Base-by-base conservation (phyloP, 23 red algal genomes). In the Chondrus crispus region DNA sequence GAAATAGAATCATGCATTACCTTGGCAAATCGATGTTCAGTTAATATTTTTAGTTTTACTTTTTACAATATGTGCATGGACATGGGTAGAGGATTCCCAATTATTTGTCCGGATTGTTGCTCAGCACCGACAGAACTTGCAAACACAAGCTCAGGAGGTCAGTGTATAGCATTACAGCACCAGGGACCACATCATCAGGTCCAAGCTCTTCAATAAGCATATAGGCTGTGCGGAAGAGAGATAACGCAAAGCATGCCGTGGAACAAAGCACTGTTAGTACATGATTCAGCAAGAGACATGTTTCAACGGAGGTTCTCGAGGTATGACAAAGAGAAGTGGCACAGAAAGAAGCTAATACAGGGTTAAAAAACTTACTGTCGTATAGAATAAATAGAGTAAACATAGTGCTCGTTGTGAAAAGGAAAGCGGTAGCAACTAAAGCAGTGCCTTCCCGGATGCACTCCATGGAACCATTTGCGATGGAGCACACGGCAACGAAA, bases 341-440 rank as follows among this genome's bases (percentile, higher is more conserved):
- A 54, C 5, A 39, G 55, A 22, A 82, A 5, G n/a, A n/a, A n/a
- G n/a, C n/a, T n/a, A n/a, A n/a, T n/a, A n/a, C n/a, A n/a, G n/a
- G n/a, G n/a, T 9, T 9, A 38, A 6, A 82, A 20, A 90, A 90
- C 86, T 43, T 93, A 55, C 91, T 96, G 88, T 99, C 97, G 58
- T 93, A 99, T 39, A 99, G 91, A 51, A 99, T 99, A 66, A 95
- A 99, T n/a, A 95, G 91, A 49, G 71, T 83, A 46, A 99, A 96
- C 7, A 99, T 28, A 6, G 96, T 62, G 73, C 82, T 84, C 24
- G 89, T 91, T 35, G 93, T 80, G 55, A 96, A 90, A 26, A 89
- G 52, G 80, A 99, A 96, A 13, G 93, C 81, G 0, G 88, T 94
- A 85, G 91, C 62, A 46, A 87, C 92, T n/a, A 99, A 64, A 44